A percentile compares a stretch with the other conserved stretches of the same genome.
phyloP scores from a whole-genome alignment of 805 yeast genomes.

The Hanseniaspora meyeri region DNA sequence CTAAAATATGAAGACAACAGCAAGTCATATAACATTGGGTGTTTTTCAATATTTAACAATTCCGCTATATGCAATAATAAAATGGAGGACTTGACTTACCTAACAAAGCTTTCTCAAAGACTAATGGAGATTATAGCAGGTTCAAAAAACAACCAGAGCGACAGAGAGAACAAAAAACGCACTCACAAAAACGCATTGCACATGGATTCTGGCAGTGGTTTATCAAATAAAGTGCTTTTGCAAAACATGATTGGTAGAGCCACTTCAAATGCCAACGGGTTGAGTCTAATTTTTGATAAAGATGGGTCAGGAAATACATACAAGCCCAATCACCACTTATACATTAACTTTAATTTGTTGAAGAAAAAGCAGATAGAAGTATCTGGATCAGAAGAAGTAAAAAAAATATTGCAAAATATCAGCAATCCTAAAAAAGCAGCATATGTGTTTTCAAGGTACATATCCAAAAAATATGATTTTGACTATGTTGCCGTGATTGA shows the following conservation, averaged over 20 bases:
- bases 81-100: constrained; percentile 29
- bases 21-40: constrained; percentile 39
- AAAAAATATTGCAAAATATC: constrained; percentile 28
- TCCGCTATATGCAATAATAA: constrained; percentile 27
- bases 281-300: constrained; percentile 40
- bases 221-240: constrained; percentile 22
- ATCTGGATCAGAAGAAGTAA: constrained; percentile 26
- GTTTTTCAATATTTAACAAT: constrained; percentile 44
- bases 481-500: constrained; percentile 42
- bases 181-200: constrained; percentile 14
- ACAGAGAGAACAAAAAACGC: neutral
- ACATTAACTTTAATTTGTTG: constrained; percentile 28
- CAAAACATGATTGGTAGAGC: constrained; percentile 44
- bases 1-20: constrained; percentile 28
- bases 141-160: neutral
- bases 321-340: constrained; percentile 36
- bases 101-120: constrained; percentile 32
- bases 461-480: constrained; percentile 28
- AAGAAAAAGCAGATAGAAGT: constrained; percentile 20
- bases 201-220: neutral
- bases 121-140: constrained; percentile 28
- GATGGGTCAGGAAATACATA: constrained; percentile 59
- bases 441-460: constrained; percentile 28
- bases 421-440: constrained; percentile 39
- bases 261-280: constrained; percentile 33